Evolutionary conservation across 768 basidiomycete genomes (phyloP).

Genomic region (Holtermannia corniformis): DNA sequence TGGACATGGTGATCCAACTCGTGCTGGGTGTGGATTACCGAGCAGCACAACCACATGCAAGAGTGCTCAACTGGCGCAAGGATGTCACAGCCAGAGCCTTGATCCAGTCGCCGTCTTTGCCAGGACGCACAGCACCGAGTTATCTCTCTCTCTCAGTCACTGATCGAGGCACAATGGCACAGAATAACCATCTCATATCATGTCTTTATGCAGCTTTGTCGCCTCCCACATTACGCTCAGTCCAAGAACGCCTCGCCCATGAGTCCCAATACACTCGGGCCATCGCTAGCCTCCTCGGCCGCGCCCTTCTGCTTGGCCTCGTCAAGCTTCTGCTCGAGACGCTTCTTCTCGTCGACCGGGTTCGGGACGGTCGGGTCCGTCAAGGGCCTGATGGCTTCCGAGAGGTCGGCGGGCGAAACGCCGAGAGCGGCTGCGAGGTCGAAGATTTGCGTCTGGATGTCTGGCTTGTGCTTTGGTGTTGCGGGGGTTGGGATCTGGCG

Average conservation of each 20-base stretch:
- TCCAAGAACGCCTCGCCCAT: constrained; percentile 38
- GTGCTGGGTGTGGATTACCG: too few relatives aligned
- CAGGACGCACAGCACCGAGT: too few relatives aligned
- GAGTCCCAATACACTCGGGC: constrained; percentile 25
- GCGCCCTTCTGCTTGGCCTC: constrained; percentile 16
- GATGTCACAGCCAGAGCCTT: too few relatives aligned
- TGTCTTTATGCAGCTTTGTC: too few relatives aligned
- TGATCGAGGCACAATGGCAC: too few relatives aligned
- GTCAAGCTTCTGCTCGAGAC: constrained; percentile 27
- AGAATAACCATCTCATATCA: too few relatives aligned
- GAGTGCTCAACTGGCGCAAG: too few relatives aligned
- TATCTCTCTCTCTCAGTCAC: too few relatives aligned
- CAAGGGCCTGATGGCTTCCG: constrained; percentile 36
- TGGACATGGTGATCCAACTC: too few relatives aligned
- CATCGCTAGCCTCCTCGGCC: constrained; percentile 45
- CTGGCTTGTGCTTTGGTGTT: constrained; percentile 4
- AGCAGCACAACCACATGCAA: too few relatives aligned
- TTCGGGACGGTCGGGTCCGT: constrained; percentile 39
- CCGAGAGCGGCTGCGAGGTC: constrained; percentile 32
- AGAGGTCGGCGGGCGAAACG: constrained; percentile 36
- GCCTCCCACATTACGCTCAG: too few relatives aligned
- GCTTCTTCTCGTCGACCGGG: constrained; percentile 31
- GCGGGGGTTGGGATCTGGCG: not conserved
- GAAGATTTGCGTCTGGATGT: constrained; percentile 36
- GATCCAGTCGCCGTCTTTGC: too few relatives aligned